Percentiles rank a stretch among this genome's conserved stretches.
Conservation (phyloP, 176 grass and related monocot species). For the Thalia dealbata region DNA sequence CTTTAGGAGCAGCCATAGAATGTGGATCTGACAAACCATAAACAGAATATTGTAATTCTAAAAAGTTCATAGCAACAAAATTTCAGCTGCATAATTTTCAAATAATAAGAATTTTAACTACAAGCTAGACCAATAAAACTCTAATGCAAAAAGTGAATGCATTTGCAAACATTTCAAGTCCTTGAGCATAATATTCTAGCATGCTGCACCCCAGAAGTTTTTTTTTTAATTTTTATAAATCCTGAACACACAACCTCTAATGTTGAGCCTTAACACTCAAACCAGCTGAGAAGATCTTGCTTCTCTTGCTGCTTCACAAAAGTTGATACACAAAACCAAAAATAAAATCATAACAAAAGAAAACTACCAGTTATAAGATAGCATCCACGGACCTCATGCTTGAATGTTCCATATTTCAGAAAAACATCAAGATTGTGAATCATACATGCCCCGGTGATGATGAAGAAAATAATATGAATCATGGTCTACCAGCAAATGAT, state of each 20-base stretch:
- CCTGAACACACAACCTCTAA: too few species aligned
- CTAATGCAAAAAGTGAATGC: neutral
- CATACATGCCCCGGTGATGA: too few species aligned
- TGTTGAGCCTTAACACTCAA: too few species aligned
- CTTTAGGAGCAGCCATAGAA: constrained; percentile 84
- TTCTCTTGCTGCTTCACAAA: too few species aligned
- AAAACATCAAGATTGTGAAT: too few species aligned
- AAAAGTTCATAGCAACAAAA: neutral
- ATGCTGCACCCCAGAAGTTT: neutral
- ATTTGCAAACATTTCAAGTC: neutral
- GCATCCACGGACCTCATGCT: too few species aligned
- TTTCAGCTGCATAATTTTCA: neutral
- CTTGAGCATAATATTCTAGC: neutral
- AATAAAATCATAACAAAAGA: neutral
- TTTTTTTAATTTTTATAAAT: too few species aligned
- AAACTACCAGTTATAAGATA: too few species aligned
- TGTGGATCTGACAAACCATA: constrained; percentile 62
- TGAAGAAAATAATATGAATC: too few species aligned
- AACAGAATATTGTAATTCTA: neutral
- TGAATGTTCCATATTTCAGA: too few species aligned
- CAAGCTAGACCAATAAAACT: constrained; percentile 8
- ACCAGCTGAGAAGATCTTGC: too few species aligned
- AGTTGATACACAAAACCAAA: neutral
- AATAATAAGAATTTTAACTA: constrained; percentile 5
- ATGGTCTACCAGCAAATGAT: too few species aligned